phyloP scores from a whole-genome alignment of 352 stramenopile genomes.

The Bremia lactucae region DNA sequence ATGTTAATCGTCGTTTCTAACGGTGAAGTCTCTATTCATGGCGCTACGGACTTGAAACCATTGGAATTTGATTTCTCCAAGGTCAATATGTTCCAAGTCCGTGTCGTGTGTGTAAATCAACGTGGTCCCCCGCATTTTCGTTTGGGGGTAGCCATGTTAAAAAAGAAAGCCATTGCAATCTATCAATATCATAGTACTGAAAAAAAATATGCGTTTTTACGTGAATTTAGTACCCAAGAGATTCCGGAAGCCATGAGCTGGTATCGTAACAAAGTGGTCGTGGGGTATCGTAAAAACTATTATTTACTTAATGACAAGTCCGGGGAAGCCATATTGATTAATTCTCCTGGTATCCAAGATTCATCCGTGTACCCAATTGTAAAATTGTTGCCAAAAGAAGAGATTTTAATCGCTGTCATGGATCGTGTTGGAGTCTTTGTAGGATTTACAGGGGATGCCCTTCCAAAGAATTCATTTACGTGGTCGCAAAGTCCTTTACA shows the following conservation, averaged over 20 bases:
- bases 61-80: conserved; percentile 69
- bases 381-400: conserved; percentile 79
- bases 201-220: conserved; percentile 69
- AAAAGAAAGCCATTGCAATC: conserved; percentile 56
- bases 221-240: conserved; percentile 66
- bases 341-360: conserved; percentile 57
- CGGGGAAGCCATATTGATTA: conserved; percentile 58
- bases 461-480: conserved; percentile 75
- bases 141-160: conserved; percentile 53
- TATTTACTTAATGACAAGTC: conserved; percentile 77
- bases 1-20: conserved; percentile 81
- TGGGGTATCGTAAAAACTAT: conserved; percentile 68
- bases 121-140: conserved; percentile 77
- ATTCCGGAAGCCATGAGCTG: conserved; percentile 72
- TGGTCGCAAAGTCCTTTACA: conserved; percentile 64
- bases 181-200: conserved; percentile 77
- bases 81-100: conserved; percentile 65
- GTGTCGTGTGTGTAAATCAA: conserved; percentile 73
- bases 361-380: conserved; percentile 56
- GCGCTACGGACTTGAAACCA: conserved; percentile 68
- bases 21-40: conserved; percentile 56
- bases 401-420: conserved; percentile 72
- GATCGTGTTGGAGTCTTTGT: conserved; percentile 79
- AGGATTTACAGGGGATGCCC: conserved; percentile 60
- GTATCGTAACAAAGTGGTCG: conserved; percentile 84